Percentiles rank a stretch among this genome's conserved stretches.
Conservation (phyloP, 208 protist genomes). For the Naegleria fowleri region DNA sequence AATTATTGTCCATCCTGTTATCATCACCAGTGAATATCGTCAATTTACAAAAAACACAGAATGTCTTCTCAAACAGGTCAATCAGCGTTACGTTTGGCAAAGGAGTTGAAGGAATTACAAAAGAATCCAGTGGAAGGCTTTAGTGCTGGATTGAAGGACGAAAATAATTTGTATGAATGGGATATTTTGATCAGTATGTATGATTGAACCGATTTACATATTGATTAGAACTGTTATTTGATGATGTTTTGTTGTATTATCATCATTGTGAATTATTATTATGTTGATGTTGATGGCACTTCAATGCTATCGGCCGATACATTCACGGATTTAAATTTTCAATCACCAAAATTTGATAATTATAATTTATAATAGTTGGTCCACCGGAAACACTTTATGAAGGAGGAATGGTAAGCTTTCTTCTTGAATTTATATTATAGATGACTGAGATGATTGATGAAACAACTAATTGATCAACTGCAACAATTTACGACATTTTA, state of each 20-base stretch:
- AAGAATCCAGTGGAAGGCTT: constrained; percentile 55
- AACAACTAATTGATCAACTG: too few relatives aligned
- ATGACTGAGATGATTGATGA: too few relatives aligned
- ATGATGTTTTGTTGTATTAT: not conserved
- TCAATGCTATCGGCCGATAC: too few relatives aligned
- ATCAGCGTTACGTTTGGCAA: not conserved
- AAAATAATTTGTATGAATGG: constrained; percentile 52
- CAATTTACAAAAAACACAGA: too few relatives aligned
- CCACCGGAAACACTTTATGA: constrained; percentile 34
- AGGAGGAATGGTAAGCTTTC: constrained; percentile 43
- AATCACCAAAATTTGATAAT: too few relatives aligned
- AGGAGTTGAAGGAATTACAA: constrained; percentile 37
- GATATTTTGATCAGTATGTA: constrained; percentile 31
- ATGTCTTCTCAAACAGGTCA: not conserved
- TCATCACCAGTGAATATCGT: too few relatives aligned
- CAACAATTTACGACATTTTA: too few relatives aligned
- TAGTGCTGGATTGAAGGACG: constrained; percentile 44
- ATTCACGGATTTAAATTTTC: not conserved
- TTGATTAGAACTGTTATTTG: not conserved
- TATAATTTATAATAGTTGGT: not conserved
- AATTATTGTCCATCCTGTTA: too few relatives aligned
- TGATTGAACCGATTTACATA: not conserved
- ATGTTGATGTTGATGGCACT: not conserved
- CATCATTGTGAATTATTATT: not conserved
- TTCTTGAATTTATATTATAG: not conserved